Conservation (phyloP, 768 basidiomycete genomes). For the Leccinum pellstonianum region DNA sequence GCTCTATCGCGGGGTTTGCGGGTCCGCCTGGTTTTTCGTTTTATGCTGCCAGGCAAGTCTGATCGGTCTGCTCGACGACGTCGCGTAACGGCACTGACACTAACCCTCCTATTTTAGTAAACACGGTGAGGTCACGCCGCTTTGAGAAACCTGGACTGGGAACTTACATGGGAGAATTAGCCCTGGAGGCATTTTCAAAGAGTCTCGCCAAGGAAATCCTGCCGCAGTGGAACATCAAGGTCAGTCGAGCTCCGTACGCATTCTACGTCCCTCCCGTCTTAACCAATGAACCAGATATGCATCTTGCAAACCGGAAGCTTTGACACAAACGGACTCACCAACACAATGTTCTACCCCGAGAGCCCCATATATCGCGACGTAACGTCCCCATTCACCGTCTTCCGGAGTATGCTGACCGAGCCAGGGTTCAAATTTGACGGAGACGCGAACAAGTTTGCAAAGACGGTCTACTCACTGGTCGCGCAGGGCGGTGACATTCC, state of each 20-base stretch:
- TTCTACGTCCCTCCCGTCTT: not conserved
- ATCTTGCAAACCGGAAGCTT: conserved; percentile 21
- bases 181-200: conserved; percentile 36
- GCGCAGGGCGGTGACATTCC: conserved; percentile 9
- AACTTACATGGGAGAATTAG: conserved; percentile 15
- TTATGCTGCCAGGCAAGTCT: conserved; percentile 21
- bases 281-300: conserved; percentile 14
- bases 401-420: not conserved
- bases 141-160: not conserved
- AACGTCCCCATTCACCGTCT: not conserved
- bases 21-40: conserved; percentile 13
- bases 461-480: conserved; percentile 8
- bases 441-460: conserved; percentile 13
- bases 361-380: conserved; percentile 8
- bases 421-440: conserved; percentile 3
- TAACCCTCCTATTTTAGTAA: conserved; percentile 9
- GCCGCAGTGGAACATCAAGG: conserved; percentile 43
- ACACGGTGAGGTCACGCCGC: conserved; percentile 14
- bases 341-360: conserved; percentile 4
- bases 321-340: not conserved
- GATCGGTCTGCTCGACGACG: conserved; percentile 1
- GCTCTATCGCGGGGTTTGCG: conserved; percentile 31
- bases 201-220: conserved; percentile 36
- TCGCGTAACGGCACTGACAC: not conserved
- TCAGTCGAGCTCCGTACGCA: not conserved